These are phyloP conservation scores for Schwanniomyces sp. DNA, from an alignment of 805 yeast species.

Conservation along the genomic window DNA sequence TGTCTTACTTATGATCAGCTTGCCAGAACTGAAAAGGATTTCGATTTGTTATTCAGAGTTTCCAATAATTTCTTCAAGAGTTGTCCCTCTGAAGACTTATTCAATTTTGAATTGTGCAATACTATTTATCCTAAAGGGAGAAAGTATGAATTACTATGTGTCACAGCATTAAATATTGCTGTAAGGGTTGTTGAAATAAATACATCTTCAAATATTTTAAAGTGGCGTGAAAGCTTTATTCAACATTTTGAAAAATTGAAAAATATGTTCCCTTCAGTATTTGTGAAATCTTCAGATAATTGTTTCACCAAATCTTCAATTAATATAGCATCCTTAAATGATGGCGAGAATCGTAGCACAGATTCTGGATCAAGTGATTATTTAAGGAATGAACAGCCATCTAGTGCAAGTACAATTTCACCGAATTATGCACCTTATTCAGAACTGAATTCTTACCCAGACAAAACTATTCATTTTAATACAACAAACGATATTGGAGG, in stretches of 20 bases:
- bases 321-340: background rate
- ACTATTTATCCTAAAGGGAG: slow-evolving; percentile 2
- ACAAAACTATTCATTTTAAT: no score
- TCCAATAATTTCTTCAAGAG: slow-evolving; percentile 12
- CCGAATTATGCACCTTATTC: no score
- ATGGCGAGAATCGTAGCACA: background rate
- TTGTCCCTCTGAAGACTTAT: background rate
- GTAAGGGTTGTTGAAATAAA: slow-evolving; percentile 21
- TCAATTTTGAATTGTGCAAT: background rate
- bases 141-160: slow-evolving; percentile 17
- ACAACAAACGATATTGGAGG: background rate
- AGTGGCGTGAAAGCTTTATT: slow-evolving; percentile 13
- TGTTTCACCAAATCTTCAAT: background rate
- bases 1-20: slow-evolving; percentile 29
- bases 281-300: slow-evolving; percentile 4
- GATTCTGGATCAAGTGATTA: background rate
- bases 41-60: slow-evolving; percentile 27
- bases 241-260: slow-evolving; percentile 14
- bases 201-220: slow-evolving; percentile 12
- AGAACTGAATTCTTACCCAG: no score
- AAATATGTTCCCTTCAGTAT: slow-evolving; percentile 16
- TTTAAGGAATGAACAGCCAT: no score
- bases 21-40: slow-evolving; percentile 25
- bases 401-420: no score
- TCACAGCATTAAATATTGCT: slow-evolving; percentile 19